Evolutionary conservation across 1,139 yeast species (phyloP).

Genomic region (Blastobotrys persicus): DNA sequence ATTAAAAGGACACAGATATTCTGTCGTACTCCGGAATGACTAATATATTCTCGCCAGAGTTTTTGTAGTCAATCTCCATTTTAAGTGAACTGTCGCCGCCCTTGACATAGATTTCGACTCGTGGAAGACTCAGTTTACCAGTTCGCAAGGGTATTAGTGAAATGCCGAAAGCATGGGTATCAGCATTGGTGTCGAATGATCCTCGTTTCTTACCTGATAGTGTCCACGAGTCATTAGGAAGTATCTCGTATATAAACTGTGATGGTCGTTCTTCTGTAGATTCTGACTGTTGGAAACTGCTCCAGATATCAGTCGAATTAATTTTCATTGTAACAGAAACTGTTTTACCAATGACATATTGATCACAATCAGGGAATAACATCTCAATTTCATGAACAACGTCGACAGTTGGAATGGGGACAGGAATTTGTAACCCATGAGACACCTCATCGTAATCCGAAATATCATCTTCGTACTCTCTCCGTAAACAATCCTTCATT

Average conservation of each 20-base stretch:
- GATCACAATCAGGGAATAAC: conserved; percentile 29
- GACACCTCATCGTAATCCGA: conserved; percentile 16
- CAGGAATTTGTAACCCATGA: conserved; percentile 28
- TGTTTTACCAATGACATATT: conserved; percentile 63
- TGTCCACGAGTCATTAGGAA: conserved; percentile 58
- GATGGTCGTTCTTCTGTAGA: conserved; percentile 12
- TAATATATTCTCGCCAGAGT: conserved; percentile 64
- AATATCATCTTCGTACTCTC: conserved; percentile 11
- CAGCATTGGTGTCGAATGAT: conserved; percentile 29
- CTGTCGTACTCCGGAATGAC: conserved; percentile 72
- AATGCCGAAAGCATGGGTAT: conserved; percentile 39
- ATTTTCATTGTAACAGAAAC: conserved; percentile 47
- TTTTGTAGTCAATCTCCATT: conserved; percentile 62
- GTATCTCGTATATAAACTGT: conserved; percentile 44
- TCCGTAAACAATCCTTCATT: conserved; percentile 6
- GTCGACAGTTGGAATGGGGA: conserved; percentile 31
- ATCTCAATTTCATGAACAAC: conserved; percentile 31
- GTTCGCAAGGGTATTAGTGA: conserved; percentile 68
- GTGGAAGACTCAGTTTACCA: conserved; percentile 72
- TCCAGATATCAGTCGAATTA: conserved; percentile 50
- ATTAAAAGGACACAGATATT: conserved; percentile 56
- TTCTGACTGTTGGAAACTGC: conserved; percentile 20
- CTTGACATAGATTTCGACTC: conserved; percentile 47
- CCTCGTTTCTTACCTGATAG: conserved; percentile 62
- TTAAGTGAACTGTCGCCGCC: conserved; percentile 39